Evolutionary conservation across 1,284 basidiomycete species (phyloP).

Genomic region (Cryptococcus hybrid): DNA sequence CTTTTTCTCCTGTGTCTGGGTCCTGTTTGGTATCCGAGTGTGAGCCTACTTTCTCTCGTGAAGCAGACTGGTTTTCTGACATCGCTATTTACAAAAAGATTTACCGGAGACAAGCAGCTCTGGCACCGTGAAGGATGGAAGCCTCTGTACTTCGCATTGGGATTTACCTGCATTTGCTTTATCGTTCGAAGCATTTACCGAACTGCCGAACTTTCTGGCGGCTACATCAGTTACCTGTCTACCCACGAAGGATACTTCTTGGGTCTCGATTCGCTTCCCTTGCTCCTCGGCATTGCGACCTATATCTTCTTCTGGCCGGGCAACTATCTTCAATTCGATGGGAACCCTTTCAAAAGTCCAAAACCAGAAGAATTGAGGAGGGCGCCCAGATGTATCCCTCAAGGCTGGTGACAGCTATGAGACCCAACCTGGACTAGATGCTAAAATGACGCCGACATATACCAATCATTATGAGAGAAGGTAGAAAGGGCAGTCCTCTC

Average conservation of each 20-base stretch:
- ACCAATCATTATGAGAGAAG: no score
- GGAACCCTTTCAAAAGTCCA: not conserved
- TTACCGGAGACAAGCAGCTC: constrained; percentile 50
- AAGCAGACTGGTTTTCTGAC: constrained; percentile 21
- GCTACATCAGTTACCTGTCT: constrained; percentile 58
- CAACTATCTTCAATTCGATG: constrained; percentile 23
- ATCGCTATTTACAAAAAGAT: constrained; percentile 3
- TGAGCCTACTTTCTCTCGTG: constrained; percentile 23
- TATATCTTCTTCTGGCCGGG: constrained; percentile 45
- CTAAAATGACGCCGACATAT: no score
- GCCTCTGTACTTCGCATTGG: constrained; percentile 56
- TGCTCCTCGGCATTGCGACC: constrained; percentile 59
- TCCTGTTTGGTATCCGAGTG: constrained; percentile 60
- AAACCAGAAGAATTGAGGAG: no score
- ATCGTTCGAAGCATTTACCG: constrained; percentile 66
- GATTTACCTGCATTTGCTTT: constrained; percentile 64
- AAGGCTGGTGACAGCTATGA: no score
- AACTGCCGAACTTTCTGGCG: constrained; percentile 63
- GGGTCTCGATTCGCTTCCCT: constrained; percentile 58
- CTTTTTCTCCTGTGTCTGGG: constrained; percentile 60
- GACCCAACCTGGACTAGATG: no score
- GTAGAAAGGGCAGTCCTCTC: no score
- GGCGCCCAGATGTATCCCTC: no score
- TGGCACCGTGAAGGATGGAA: constrained; percentile 62
- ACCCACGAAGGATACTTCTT: constrained; percentile 66